Percentiles rank a stretch among this genome's conserved stretches.
phyloP scores from a whole-genome alignment of 176 grass and related monocot genomes.

The Eragrostis nindensis region DNA sequence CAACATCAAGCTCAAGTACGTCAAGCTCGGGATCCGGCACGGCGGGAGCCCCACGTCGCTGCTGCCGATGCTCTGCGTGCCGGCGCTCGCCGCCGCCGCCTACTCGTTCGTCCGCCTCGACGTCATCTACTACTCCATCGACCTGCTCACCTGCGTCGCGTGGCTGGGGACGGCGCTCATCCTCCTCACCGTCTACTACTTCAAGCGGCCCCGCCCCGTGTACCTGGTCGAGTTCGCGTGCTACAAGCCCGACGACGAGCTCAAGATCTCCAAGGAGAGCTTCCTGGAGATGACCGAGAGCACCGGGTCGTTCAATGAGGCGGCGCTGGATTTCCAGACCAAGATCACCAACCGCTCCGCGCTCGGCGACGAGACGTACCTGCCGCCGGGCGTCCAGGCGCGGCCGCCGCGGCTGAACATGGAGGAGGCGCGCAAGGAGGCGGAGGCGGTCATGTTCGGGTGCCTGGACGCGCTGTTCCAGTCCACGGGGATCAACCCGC shows the following conservation, averaged over 20 bases:
- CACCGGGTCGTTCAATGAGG: slow-evolving; percentile 48
- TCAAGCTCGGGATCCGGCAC: slow-evolving; percentile 67
- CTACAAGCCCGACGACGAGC: slow-evolving; percentile 65
- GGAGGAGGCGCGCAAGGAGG: slow-evolving; percentile 63
- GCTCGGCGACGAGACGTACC: slow-evolving; percentile 72
- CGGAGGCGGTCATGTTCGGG: slow-evolving; percentile 77
- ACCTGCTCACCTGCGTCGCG: slow-evolving; percentile 66
- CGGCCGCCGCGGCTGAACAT: slow-evolving; percentile 67
- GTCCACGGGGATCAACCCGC: slow-evolving; percentile 59
- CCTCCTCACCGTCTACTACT: slow-evolving; percentile 65
- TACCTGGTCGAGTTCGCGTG: slow-evolving; percentile 78
- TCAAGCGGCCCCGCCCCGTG: slow-evolving; percentile 65
- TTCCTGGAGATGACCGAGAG: slow-evolving; percentile 77
- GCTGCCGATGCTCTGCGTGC: slow-evolving; percentile 52
- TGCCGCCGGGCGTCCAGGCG: slow-evolving; percentile 58
- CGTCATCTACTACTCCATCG: slow-evolving; percentile 61
- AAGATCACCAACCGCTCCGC: slow-evolving; percentile 70
- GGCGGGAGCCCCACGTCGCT: slow-evolving; percentile 51
- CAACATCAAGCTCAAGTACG: slow-evolving; percentile 79
- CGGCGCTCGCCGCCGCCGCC: slow-evolving; percentile 44
- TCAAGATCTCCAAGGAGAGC: slow-evolving; percentile 66
- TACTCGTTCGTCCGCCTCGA: slow-evolving; percentile 58
- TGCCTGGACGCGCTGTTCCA: slow-evolving; percentile 67
- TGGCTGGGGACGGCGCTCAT: slow-evolving; percentile 55
- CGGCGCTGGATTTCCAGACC: slow-evolving; percentile 70